Conservation (phyloP, 2,329 filamentous ascomycete genomes). For the Fusarium globosum region DNA sequence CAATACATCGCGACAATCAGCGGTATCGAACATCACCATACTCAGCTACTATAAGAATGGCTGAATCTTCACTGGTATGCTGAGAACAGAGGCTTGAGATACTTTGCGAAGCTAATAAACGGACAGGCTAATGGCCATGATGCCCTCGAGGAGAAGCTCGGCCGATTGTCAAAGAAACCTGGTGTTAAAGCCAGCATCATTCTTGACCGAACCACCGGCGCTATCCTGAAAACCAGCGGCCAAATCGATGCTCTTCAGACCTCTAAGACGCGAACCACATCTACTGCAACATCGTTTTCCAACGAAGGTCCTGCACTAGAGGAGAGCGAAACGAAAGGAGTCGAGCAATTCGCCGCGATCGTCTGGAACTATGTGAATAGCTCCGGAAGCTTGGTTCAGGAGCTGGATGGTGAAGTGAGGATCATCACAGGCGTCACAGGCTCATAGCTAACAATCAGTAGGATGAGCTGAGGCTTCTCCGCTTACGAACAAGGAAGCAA, state of each 20-base stretch:
- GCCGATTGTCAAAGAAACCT: slow-evolving; percentile 78
- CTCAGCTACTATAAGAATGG: slow-evolving; percentile 30
- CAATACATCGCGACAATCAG: slow-evolving; percentile 16
- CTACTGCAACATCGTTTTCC: slow-evolving; percentile 58
- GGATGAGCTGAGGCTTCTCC: slow-evolving; percentile 81
- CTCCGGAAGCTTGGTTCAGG: slow-evolving; percentile 76
- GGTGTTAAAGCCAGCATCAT: slow-evolving; percentile 83
- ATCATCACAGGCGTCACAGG: slow-evolving; percentile 2
- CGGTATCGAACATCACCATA: slow-evolving; percentile 11
- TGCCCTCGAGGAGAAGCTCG: slow-evolving; percentile 72
- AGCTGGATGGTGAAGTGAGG: slow-evolving; percentile 75
- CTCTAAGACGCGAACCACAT: slow-evolving; percentile 50
- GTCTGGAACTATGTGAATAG: slow-evolving; percentile 80
- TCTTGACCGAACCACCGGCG: slow-evolving; percentile 76
- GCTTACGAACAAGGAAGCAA: slow-evolving; percentile 84
- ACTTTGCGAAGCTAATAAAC: not conserved
- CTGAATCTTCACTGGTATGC: slow-evolving; percentile 42
- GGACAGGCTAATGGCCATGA: slow-evolving; percentile 63
- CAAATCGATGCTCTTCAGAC: slow-evolving; percentile 68
- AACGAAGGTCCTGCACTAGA: slow-evolving; percentile 57
- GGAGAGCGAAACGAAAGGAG: slow-evolving; percentile 65
- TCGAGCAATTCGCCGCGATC: slow-evolving; percentile 79
- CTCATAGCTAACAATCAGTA: slow-evolving; percentile 49
- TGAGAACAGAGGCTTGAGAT: not conserved
- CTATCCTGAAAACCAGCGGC: slow-evolving; percentile 80